Conservation (phyloP, 2,329 filamentous ascomycete genomes). For the Colletotrichum sp. region DNA sequence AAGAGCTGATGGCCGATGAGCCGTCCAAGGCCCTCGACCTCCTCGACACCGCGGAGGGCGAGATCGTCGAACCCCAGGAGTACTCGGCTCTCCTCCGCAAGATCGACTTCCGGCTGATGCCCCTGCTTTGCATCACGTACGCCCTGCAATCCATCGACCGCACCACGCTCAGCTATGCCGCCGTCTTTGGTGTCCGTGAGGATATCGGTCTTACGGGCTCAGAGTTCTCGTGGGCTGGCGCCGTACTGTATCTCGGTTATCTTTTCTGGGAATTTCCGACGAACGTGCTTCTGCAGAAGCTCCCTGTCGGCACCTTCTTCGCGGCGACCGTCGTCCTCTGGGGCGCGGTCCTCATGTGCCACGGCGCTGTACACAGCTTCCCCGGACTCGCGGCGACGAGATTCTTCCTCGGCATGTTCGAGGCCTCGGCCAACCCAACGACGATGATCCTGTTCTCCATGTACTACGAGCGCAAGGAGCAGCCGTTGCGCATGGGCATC, state of each 20-base stretch:
- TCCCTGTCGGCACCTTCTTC: constrained; percentile 25
- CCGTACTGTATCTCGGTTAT: constrained; percentile 63
- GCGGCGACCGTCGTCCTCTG: constrained; percentile 40
- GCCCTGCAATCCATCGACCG: constrained; percentile 19
- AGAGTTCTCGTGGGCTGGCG: constrained; percentile 63
- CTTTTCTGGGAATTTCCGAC: constrained; percentile 65
- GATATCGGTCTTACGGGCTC: constrained; percentile 56
- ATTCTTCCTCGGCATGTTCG: constrained; percentile 24
- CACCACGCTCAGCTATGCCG: constrained; percentile 43
- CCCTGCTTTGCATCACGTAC: constrained; percentile 27
- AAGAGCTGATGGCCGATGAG: not conserved
- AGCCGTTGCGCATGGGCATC: constrained; percentile 64
- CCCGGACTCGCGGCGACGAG: constrained; percentile 21
- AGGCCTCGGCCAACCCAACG: constrained; percentile 41
- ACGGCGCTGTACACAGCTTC: constrained; percentile 19
- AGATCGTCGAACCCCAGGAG: not conserved
- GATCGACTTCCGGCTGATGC: constrained; percentile 26
- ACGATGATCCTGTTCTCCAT: constrained; percentile 51
- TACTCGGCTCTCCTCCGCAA: constrained; percentile 6
- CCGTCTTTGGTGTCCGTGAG: constrained; percentile 56
- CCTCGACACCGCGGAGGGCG: constrained; percentile 5
- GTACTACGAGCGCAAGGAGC: constrained; percentile 57
- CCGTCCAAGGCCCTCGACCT: constrained; percentile 4
- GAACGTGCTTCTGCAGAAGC: constrained; percentile 58
- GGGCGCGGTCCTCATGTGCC: constrained; percentile 44